Evolutionary conservation across 164 flowering plant species (phyloP), one percentile per base, ranked within the genome.

Genomic region (Annona cherimola): DNA sequence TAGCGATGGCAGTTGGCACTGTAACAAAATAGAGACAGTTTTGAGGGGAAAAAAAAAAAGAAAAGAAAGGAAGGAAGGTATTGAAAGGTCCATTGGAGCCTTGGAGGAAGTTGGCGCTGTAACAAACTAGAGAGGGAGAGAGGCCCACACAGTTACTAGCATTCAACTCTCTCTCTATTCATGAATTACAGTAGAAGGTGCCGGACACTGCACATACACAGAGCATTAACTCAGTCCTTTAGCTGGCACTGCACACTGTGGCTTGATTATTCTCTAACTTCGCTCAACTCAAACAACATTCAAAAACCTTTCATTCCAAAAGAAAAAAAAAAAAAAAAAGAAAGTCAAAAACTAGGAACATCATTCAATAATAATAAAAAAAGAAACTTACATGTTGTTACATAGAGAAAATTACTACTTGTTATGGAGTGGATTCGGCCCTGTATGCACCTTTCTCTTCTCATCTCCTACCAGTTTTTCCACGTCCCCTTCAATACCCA

Each of bases 381-480:
- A 26, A 60, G 1, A n/a, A 39, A 50, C 43, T 40, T 20, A 69
- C 60, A 45, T 57, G 63, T 4, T 62, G 16, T 63, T 62, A n/a
- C 72, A 26, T 39, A 46, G 35, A 26, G 35, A 7, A 2, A 20
- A 19, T 4, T 42, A 20, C 68, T 60, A 66, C 76, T 83, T 76
- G 82, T 89, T 89, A 77, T 89, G 93, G 70, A 89, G 93, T 69
- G 93, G 93, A 77, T 89, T 89, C 40, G 93, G 93, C 76, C 93
- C 93, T 1, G 91, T 87, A 45, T 83, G 89, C 74, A 86, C 68
- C 81, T 46, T 74, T 62, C 93, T 84, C 75, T 89, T 89, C n/a
- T 89, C 91, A 57, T 83, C 87, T 70, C 67, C 87, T 50, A 77
- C 78, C 61, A 84, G n/a, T 54, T 11, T 70, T 26, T 70, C 76